Evolutionary conservation across 192 early-diverging fungal genomes (phyloP), one percentile per base, ranked within the genome.

Genomic region (Coemansia sp.): DNA sequence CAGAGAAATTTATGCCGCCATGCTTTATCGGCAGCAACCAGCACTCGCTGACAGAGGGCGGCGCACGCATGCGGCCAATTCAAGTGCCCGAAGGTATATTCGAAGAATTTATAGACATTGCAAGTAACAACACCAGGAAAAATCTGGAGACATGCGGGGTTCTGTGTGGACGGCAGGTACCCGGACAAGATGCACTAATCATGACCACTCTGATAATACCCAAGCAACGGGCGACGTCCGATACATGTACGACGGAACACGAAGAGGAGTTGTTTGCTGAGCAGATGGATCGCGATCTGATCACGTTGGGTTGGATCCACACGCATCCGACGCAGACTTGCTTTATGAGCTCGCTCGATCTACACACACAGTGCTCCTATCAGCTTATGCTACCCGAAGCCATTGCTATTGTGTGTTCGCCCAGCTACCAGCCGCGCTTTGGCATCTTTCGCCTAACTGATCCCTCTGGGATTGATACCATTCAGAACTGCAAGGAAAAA

Each of bases 321-420:
- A 94, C 92, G 4, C 93, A 95, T 73, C 94, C 94, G 21, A 88
- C 91, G n/a, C 94, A 96, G 77, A 88, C 94, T 6, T 95, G 94
- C 67, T 96, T 96, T 65, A 88, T 96, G 89, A 91, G 89, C 67
- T 95, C 93, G 5, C 86, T 96, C 10, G 94, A 96, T 68, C 67
- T 96, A 54, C 94, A 96, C 75, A 96, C 93, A 6, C 94, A 96
- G 59, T 93, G 85, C 62, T 89, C 92, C 1, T 95, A 94, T 68
- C 94, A 96, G 73, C 64, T 92, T 38, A 91, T 93, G 86, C 79
- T 95, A 6, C 93, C 93, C 16, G 94, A 96, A 63, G 94, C 94
- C 22, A 92, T 96, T 56, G 93, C 94, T 12, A 94, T 96, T 67
- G 94, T 96, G 7, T 89, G 90, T 57, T 82, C 94, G 5, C 93